These are phyloP conservation scores for Hydrangea macrophylla DNA, from an alignment of 148 eudicot species.

Conservation along the genomic window DNA sequence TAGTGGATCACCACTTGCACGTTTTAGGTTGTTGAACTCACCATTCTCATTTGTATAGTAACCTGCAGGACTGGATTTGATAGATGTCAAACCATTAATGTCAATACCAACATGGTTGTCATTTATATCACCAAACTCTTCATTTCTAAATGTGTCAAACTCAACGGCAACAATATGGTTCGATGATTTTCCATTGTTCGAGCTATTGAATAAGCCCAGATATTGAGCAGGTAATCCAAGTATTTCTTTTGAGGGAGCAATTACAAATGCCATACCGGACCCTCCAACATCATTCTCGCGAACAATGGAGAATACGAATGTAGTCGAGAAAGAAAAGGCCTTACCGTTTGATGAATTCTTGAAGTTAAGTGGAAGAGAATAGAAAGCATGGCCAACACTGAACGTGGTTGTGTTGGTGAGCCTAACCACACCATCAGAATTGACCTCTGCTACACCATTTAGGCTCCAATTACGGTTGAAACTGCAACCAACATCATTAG, in stretches of 20 bases:
- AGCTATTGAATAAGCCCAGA: neutral
- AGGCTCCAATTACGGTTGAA: slow-evolving; percentile 3
- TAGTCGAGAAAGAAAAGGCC: too few relatives aligned
- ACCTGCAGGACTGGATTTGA: neutral
- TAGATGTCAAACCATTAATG: too few relatives aligned
- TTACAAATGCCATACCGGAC: slow-evolving; percentile 2
- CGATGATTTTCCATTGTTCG: neutral
- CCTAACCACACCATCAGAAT: neutral
- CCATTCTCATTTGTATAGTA: slow-evolving; percentile 3
- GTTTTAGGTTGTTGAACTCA: neutral
- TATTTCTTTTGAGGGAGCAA: neutral
- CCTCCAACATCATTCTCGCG: neutral
- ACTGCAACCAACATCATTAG: too few relatives aligned
- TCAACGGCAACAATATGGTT: slow-evolving; percentile 8
- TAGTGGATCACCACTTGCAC: neutral
- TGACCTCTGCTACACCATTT: slow-evolving; percentile 7
- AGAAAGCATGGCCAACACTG: neutral
- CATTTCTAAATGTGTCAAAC: neutral
- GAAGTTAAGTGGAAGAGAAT: too few relatives aligned
- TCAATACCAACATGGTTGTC: too few relatives aligned
- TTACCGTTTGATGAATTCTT: neutral
- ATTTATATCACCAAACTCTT: neutral
- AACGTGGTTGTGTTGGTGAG: neutral
- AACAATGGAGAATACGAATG: neutral
- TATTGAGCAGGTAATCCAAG: neutral